A percentile compares a stretch with the other conserved stretches of the same genome.
Conservation (phyloP, 164 flowering plant genomes). For the Stephania cephalantha region DNA sequence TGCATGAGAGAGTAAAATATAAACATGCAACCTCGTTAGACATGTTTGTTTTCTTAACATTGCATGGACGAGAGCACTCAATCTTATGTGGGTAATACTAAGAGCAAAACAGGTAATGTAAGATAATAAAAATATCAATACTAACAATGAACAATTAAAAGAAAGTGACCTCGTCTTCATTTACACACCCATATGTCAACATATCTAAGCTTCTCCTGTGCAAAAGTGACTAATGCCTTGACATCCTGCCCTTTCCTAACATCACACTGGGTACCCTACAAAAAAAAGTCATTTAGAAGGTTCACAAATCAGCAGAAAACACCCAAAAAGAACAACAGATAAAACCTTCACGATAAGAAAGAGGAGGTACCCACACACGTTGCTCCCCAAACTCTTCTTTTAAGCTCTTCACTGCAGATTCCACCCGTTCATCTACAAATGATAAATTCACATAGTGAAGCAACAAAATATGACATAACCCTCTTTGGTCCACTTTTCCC, state of each 20-base stretch:
- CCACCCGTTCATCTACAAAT: slow-evolving; percentile 64
- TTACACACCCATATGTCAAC: slow-evolving; percentile 81
- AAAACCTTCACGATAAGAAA: slow-evolving; percentile 4
- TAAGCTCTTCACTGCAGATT: slow-evolving; percentile 55
- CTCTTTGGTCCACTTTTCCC: background rate
- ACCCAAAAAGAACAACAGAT: background rate
- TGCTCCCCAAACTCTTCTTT: slow-evolving; percentile 72
- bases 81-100: background rate
- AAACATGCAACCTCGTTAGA: background rate
- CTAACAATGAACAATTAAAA: background rate
- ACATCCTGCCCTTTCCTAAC: slow-evolving; percentile 72
- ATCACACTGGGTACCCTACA: slow-evolving; percentile 83
- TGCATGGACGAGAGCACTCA: background rate
- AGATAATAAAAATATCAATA: background rate
- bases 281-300: slow-evolving; percentile 1
- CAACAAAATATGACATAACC: background rate
- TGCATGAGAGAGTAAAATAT: too few relatives aligned
- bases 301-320: background rate
- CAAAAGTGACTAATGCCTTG: slow-evolving; percentile 62
- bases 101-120: background rate
- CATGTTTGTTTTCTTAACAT: background rate
- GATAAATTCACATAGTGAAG: slow-evolving; percentile 3
- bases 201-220: slow-evolving; percentile 49
- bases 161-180: background rate
- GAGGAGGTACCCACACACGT: slow-evolving; percentile 90